A percentile compares a stretch with the other conserved stretches of the same genome.
phyloP scores from a whole-genome alignment of 129 eudicot genomes.

The Chrysanthemum makinoi region DNA sequence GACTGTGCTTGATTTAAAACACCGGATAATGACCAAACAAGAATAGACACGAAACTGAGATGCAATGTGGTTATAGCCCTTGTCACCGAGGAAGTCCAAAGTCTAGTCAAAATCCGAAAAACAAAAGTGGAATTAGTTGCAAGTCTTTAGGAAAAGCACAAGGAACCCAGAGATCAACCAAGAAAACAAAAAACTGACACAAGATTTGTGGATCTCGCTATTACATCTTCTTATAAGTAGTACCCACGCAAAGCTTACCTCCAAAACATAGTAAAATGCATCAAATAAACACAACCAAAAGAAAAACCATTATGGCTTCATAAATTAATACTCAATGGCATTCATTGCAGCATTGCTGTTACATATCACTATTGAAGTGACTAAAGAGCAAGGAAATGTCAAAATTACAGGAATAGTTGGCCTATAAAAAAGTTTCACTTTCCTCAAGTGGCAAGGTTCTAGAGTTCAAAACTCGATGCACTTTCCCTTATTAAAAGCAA shows the following conservation, averaged over 20 bases:
- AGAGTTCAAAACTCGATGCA: conserved; percentile 14
- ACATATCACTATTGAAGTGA: conserved; percentile 5
- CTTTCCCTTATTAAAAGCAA: conserved; percentile 17
- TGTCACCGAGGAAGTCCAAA: conserved; percentile 75
- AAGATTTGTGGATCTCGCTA: conserved; percentile 5
- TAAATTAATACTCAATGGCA: conserved; percentile 1
- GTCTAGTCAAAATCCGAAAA: conserved; percentile 36
- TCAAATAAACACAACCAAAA: neutral
- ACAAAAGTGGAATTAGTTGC: conserved; percentile 26
- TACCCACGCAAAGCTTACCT: neutral
- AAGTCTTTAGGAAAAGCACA: conserved; percentile 17
- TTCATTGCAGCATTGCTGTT: neutral
- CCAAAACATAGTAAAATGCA: neutral
- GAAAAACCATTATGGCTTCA: neutral
- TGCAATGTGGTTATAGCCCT: conserved; percentile 28
- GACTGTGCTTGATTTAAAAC: neutral
- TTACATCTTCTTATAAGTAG: neutral
- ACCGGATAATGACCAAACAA: conserved; percentile 3
- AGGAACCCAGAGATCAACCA: conserved; percentile 12
- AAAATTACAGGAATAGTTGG: neutral
- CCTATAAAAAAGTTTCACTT: neutral
- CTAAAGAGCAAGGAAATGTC: neutral
- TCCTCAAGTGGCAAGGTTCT: conserved; percentile 14
- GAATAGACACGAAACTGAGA: conserved; percentile 20
- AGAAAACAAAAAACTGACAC: conserved; percentile 10